A percentile compares a stretch with the other conserved stretches of the same genome.
These are phyloP conservation scores for Torrubiella hemipterigena DNA, from an alignment of 2,329 filamentous ascomycete genomes.

Conservation along the genomic window DNA sequence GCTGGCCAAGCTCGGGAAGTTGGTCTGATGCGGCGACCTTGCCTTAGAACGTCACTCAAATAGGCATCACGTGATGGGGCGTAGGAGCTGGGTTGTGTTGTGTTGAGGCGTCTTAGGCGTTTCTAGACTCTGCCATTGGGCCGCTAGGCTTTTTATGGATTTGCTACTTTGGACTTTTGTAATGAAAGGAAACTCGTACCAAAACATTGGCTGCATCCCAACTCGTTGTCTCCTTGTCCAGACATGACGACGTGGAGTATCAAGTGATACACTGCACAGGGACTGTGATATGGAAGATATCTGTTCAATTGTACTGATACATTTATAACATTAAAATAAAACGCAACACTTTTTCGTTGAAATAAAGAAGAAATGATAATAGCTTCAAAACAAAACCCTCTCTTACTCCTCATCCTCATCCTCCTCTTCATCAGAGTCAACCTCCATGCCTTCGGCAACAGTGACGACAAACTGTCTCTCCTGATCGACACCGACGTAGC, in stretches of 20 bases:
- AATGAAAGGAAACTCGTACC: no score
- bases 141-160: no score
- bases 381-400: constrained; percentile 6
- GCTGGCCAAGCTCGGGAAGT: constrained; percentile 5
- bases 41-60: constrained; percentile 8
- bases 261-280: no score
- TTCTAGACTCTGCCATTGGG: no score
- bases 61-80: constrained; percentile 6
- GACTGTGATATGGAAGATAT: no score
- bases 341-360: constrained; percentile 4
- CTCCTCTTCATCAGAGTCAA: constrained; percentile 78
- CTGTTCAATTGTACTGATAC: no score
- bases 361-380: constrained; percentile 1
- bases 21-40: constrained; percentile 4
- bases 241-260: no score
- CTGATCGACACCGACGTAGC: constrained; percentile 93
- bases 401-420: constrained; percentile 42
- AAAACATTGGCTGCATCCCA: no score
- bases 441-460: constrained; percentile 87
- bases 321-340: no score
- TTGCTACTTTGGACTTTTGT: no score
- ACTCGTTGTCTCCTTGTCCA: no score
- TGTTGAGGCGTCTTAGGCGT: background rate
- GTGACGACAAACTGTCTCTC: constrained; percentile 79
- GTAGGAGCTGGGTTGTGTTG: no score